These are phyloP conservation scores for Vickermania spadyakhi DNA, from an alignment of 208 protist species.

Conservation along the genomic window DNA sequence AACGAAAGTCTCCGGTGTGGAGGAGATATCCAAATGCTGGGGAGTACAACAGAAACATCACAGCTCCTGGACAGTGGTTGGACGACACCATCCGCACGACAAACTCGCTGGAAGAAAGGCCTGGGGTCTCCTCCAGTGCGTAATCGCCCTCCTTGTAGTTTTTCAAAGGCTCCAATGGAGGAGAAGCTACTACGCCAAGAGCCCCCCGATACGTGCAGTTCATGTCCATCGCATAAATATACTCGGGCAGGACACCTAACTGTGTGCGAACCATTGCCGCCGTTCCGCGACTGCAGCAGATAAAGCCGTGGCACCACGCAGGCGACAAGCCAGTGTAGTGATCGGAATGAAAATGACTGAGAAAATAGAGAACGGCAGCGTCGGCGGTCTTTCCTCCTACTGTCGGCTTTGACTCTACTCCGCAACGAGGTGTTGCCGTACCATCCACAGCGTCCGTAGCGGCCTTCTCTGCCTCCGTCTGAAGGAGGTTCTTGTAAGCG, in stretches of 20 bases:
- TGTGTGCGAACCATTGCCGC: slow-evolving; percentile 33
- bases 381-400: neutral
- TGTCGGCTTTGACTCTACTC: no score
- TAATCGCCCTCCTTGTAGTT: slow-evolving; percentile 3
- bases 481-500: neutral
- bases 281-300: slow-evolving; percentile 64
- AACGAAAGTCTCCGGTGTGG: slow-evolving; percentile 93
- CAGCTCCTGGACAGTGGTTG: slow-evolving; percentile 89
- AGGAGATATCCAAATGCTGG: slow-evolving; percentile 46
- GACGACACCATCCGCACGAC: slow-evolving; percentile 57
- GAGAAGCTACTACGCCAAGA: neutral
- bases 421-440: no score
- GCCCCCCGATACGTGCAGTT: slow-evolving; percentile 14
- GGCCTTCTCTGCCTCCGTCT: neutral
- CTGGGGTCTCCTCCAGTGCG: neutral
- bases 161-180: slow-evolving; percentile 8
- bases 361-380: slow-evolving; percentile 44
- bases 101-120: slow-evolving; percentile 7
- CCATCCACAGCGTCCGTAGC: no score
- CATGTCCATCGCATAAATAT: slow-evolving; percentile 39
- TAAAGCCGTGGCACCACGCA: slow-evolving; percentile 32
- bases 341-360: slow-evolving; percentile 90
- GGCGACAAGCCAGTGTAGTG: slow-evolving; percentile 76
- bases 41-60: slow-evolving; percentile 83
- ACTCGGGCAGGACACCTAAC: slow-evolving; percentile 28